Conservation (phyloP, 768 basidiomycete genomes). For the Mrakia gelida region DNA sequence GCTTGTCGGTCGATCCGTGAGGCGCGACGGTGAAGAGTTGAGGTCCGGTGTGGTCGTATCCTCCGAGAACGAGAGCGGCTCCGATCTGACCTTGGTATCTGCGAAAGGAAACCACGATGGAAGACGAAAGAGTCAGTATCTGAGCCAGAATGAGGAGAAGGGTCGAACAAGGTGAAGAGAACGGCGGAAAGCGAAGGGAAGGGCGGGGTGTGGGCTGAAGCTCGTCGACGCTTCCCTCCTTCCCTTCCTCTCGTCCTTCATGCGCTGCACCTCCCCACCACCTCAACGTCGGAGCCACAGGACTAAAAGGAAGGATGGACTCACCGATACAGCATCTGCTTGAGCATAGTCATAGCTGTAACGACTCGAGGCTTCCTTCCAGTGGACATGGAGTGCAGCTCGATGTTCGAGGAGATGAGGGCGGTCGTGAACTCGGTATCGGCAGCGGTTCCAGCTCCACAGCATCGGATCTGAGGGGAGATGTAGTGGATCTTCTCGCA, state of each 20-base stretch:
- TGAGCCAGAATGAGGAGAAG: neutral
- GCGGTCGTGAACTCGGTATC: conserved; percentile 95
- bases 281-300: neutral
- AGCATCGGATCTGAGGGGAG: conserved; percentile 90
- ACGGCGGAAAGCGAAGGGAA: too few species aligned
- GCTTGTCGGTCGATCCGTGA: conserved; percentile 96
- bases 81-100: conserved; percentile 93
- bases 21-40: conserved; percentile 95
- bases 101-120: neutral
- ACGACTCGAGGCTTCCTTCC: conserved; percentile 89
- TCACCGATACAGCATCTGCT: conserved; percentile 89
- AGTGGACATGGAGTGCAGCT: conserved; percentile 82
- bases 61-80: conserved; percentile 91
- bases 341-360: conserved; percentile 98
- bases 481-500: conserved; percentile 99
- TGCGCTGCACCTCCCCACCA: neutral
- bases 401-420: conserved; percentile 92
- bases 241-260: neutral
- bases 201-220: too few species aligned
- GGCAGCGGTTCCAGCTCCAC: conserved; percentile 98
- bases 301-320: conserved; percentile 32
- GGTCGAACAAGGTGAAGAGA: neutral
- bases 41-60: conserved; percentile 88
- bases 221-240: too few species aligned
- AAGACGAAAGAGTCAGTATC: neutral